Evolutionary conservation across 2,329 filamentous ascomycete genomes (phyloP).

Genomic region (Pestalotiopsis sp.): DNA sequence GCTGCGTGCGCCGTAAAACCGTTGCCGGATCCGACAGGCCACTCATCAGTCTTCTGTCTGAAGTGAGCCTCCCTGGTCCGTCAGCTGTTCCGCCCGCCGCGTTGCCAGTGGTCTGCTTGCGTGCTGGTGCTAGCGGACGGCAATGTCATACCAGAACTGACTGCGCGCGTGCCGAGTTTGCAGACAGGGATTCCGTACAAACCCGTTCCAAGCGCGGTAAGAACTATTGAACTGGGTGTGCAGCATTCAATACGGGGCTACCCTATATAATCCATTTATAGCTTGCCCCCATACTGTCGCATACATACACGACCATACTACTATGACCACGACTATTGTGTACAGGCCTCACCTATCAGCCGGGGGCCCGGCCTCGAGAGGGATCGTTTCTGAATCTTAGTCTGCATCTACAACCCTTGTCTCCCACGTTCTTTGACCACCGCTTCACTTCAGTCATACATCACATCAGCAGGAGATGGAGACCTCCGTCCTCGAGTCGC

Average conservation of each 20-base stretch:
- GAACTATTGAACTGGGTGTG: constrained; percentile 24
- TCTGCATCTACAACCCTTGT: constrained; percentile 9
- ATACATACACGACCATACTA: constrained; percentile 22
- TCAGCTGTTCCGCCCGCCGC: constrained; percentile 30
- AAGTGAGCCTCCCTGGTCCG: neutral
- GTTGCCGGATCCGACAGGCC: neutral
- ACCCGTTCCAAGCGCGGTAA: constrained; percentile 15
- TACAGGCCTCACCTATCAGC: neutral
- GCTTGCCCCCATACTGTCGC: constrained; percentile 22
- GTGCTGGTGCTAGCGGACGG: constrained; percentile 13
- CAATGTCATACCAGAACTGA: constrained; percentile 16
- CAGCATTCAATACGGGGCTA: constrained; percentile 25
- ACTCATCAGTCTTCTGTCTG: neutral
- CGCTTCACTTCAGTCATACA: neutral
- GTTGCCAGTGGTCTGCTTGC: constrained; percentile 18
- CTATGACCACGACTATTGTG: neutral
- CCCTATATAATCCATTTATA: constrained; percentile 28
- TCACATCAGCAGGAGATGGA: neutral
- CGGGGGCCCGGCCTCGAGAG: constrained; percentile 6
- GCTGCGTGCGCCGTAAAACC: constrained; percentile 19
- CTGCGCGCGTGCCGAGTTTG: constrained; percentile 23
- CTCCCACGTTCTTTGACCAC: constrained; percentile 12
- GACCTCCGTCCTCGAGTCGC: neutral
- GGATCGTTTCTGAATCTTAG: constrained; percentile 14
- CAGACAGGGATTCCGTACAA: constrained; percentile 8